Base-by-base conservation (phyloP, 176 grass and related monocot species). In the Musa schizocarpa region DNA sequence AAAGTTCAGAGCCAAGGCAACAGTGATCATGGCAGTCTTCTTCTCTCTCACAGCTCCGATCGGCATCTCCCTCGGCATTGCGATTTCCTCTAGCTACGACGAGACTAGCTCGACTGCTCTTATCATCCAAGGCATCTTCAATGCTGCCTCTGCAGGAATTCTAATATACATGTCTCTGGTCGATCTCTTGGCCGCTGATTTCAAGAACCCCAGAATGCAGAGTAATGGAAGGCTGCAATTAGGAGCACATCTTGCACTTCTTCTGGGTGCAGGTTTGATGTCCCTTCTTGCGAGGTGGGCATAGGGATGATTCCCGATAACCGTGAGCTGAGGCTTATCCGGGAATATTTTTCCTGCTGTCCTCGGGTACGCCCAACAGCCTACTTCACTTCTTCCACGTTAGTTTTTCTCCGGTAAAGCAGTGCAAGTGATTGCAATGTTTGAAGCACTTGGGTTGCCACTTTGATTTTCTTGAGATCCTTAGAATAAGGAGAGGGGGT, bases 161-260 rank as follows among this genome's bases (percentile, higher is more conserved):
- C 83, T 96, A 1, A 81, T 81, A 77, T 96, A 96, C 72, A 96
- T 96, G 86, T 82, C 86, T 3, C 79, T 92, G 12, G 86, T 92
- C 1, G 89, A 92, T 82, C 86, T 92, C 10, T 57, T 92, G 0
- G 86, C 89, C 0, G 83, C 81, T 34, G 90, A 89, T 24, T 86
- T 89, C 63, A 86, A 85, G 93, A 88, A 92, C 57, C 72, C 85
- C 17, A 80, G 77, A 12, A 85, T 96, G 70, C 89, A 88, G 64
- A 82, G 29, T 14, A 86, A 76, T 17, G 81, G 61, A 3, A 88
- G 52, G 77, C 49, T 96, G 48, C 87, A 88, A 54, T 50, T 96
- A 24, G 63, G 76, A 11, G 20, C 87, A 13, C 87, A 88, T 61
- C 1, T 88, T 52, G 87, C 72, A 2, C 66, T 88, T 52, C 81